phyloP scores from a whole-genome alignment of 2,329 filamentous ascomycete genomes.

The Leptoxyphium fumago region DNA sequence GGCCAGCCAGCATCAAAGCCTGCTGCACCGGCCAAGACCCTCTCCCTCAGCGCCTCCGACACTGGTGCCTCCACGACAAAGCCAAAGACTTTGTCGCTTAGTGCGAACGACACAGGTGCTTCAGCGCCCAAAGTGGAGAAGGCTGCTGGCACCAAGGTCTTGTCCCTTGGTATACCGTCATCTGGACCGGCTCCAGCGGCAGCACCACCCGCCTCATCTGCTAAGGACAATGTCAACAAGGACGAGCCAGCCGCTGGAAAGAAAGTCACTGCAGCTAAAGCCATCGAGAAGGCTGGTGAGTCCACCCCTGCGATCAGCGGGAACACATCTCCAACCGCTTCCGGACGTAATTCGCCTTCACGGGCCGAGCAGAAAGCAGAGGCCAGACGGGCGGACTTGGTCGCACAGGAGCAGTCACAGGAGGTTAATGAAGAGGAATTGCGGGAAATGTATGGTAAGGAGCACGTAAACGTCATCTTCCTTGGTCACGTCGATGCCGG shows the following conservation, averaged over 20 bases:
- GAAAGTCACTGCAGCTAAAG: constrained; percentile 76
- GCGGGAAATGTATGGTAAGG: constrained; percentile 93
- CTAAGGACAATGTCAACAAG: constrained; percentile 26
- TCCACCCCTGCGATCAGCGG: constrained; percentile 42
- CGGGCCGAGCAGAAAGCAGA: constrained; percentile 41
- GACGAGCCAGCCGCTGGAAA: constrained; percentile 52
- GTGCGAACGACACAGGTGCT: constrained; percentile 31
- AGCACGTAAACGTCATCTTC: constrained; percentile 89
- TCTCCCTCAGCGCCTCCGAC: constrained; percentile 38
- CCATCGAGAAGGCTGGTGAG: constrained; percentile 81
- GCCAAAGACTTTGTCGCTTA: constrained; percentile 47
- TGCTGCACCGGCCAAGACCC: constrained; percentile 40
- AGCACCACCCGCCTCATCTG: constrained; percentile 35
- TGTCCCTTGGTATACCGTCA: constrained; percentile 41
- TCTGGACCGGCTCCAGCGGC: constrained; percentile 27
- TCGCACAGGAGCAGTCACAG: constrained; percentile 66
- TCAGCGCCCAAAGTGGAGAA: constrained; percentile 38
- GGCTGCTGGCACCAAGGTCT: constrained; percentile 48
- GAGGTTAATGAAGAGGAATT: constrained; percentile 72
- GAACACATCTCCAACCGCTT: constrained; percentile 66
- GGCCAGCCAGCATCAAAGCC: constrained; percentile 20
- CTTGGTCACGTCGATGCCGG: constrained; percentile 97
- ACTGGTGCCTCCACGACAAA: constrained; percentile 33
- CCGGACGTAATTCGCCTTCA: constrained; percentile 68
- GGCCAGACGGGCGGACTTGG: constrained; percentile 59